phyloP scores from a whole-genome alignment of 164 flowering plant genomes.

The Chloranthus sessilifolius region DNA sequence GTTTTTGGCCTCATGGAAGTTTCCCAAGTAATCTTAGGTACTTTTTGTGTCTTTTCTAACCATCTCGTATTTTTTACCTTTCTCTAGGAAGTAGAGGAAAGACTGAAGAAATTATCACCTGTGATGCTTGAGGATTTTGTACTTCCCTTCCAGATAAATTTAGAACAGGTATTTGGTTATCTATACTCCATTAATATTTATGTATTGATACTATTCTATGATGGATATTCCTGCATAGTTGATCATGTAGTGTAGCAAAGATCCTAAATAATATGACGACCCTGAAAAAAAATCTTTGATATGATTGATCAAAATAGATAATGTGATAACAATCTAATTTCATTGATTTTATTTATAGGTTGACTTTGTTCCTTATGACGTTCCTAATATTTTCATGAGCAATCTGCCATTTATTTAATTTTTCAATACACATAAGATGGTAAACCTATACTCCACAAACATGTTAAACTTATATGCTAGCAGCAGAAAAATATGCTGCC shows the following conservation, averaged over 20 bases:
- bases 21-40: not conserved
- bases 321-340: not conserved
- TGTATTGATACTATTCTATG: not conserved
- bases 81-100: slow-evolving; percentile 75
- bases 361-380: too few species aligned
- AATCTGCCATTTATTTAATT: too few species aligned
- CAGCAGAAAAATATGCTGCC: too few species aligned
- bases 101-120: slow-evolving; percentile 61
- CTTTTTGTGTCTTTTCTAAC: slow-evolving; percentile 1
- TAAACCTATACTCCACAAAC: too few species aligned
- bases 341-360: not conserved
- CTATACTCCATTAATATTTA: not conserved
- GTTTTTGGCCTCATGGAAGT: not conserved
- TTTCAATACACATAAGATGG: too few species aligned
- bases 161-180: slow-evolving; percentile 51
- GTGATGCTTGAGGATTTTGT: slow-evolving; percentile 84
- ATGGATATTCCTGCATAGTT: not conserved
- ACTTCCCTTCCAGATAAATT: slow-evolving; percentile 67
- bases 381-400: too few species aligned
- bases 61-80: slow-evolving; percentile 9
- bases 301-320: too few species aligned
- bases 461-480: too few species aligned
- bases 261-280: too few species aligned
- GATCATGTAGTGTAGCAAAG: not conserved
- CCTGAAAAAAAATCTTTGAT: too few species aligned